Base-by-base conservation (phyloP, 2,329 filamentous ascomycete genomes). In the Diplodia scrobiculata region DNA sequence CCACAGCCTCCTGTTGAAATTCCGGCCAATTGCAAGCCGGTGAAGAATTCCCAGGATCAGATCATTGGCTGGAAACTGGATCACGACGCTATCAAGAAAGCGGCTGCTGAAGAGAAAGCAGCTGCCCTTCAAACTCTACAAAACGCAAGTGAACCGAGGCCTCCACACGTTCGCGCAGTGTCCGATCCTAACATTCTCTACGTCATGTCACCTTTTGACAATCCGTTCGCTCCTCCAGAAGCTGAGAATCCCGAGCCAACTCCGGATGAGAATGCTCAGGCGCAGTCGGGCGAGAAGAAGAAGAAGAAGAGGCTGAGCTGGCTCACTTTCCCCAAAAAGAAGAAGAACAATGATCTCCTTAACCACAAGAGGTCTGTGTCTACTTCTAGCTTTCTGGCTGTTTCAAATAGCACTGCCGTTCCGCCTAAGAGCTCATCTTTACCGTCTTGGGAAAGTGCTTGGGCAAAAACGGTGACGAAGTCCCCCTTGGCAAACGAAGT, bases 291-390 rank as follows among this genome's bases (percentile, higher is more conserved):
- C 2, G 58, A 62, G 52, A 54, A 58, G 34, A 65, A 65, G 32
- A 65, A 65, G 38, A 55, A 55, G 17, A 65, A 65, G 32, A 54
- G 63, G 38, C 41, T 65, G 13, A 65, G 63, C 63, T 65, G 51
- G 63, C 48, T 65, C 25, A 55, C 36, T 17, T 54, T 65, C 3
- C 51, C 51, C 5, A 65, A 58, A 41, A 48, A 27, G 41, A 65
- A 65, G 19, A 65, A 50, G 63, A 55, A 65, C 14, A 48, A 50
- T 36, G 62, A 53, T 34, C 27, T 38, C 36, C 51, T 32, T 6
- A 32, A 52, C 10, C 63, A 65, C 29, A 65, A 65, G 51, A 55
- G 63, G 52, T 55, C 63, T 19, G 63, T 58, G 25, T 65, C 63
- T 5, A 65, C 19, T 27, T 27, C 63, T 36, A 54, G 38, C 27